Evolutionary conservation across 116 monocot species (phyloP).

Genomic region (Zostera marina): DNA sequence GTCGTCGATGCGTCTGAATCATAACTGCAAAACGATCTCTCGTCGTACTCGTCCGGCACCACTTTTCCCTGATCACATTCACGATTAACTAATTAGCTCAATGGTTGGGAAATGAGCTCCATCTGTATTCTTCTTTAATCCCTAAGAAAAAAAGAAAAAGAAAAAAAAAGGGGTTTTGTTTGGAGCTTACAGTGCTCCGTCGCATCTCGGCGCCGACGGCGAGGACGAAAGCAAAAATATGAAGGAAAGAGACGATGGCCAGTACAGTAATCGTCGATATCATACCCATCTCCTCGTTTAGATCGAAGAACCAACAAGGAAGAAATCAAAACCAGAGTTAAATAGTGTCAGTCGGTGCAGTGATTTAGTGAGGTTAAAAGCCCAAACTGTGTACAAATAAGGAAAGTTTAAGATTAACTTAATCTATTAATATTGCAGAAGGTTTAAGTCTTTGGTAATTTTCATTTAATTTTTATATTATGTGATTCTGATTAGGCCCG

Average conservation of each 20-base stretch:
- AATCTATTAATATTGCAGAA: too few relatives aligned
- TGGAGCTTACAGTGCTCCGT: constrained; percentile 45
- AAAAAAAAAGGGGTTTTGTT: too few relatives aligned
- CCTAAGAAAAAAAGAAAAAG: too few relatives aligned
- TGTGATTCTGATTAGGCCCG: too few relatives aligned
- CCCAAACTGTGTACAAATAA: too few relatives aligned
- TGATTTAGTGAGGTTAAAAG: too few relatives aligned
- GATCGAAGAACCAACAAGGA: background rate
- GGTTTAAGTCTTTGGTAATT: too few relatives aligned
- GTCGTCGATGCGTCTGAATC: constrained; percentile 77
- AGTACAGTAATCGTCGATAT: constrained; percentile 30
- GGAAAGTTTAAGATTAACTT: too few relatives aligned
- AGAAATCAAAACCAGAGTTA: too few relatives aligned
- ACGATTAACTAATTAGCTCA: background rate
- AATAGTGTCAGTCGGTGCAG: too few relatives aligned
- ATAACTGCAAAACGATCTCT: constrained; percentile 67
- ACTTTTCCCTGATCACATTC: constrained; percentile 44
- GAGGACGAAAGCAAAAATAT: constrained; percentile 86
- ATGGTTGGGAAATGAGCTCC: background rate
- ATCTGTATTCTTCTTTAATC: too few relatives aligned
- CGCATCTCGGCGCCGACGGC: constrained; percentile 88
- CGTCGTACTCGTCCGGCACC: constrained; percentile 94
- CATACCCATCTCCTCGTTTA: constrained; percentile 22
- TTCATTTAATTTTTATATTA: too few relatives aligned
- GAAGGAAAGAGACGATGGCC: constrained; percentile 33